phyloP scores from a whole-genome alignment of 2,329 filamentous ascomycete genomes.

The Pezicula carpinea region DNA sequence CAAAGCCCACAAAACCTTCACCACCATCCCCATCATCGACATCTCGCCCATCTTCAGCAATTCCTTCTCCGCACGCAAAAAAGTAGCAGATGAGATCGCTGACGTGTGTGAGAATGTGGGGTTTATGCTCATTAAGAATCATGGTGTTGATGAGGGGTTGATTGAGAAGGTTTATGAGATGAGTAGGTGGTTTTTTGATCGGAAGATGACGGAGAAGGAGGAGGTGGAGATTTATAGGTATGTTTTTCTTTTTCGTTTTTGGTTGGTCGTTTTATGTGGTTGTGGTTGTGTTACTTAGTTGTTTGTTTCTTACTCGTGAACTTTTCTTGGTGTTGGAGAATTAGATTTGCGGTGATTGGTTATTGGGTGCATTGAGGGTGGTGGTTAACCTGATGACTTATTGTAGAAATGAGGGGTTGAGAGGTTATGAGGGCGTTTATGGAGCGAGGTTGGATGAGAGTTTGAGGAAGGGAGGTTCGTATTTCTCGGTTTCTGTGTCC shows the following conservation, averaged over 20 bases:
- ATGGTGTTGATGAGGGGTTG: background rate
- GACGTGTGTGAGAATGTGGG: background rate
- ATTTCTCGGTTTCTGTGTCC: too few relatives aligned
- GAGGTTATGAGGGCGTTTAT: slow-evolving; percentile 12
- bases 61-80: background rate
- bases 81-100: background rate
- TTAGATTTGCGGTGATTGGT: too few relatives aligned
- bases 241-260: too few relatives aligned
- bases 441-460: background rate
- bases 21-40: too few relatives aligned
- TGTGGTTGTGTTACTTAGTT: too few relatives aligned
- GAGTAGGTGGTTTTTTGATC: background rate
- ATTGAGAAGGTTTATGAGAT: background rate
- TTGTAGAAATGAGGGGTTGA: slow-evolving; percentile 1
- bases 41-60: slow-evolving; percentile 3
- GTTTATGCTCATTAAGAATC: background rate
- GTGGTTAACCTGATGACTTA: too few relatives aligned
- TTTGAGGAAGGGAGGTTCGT: background rate
- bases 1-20: background rate
- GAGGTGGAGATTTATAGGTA: slow-evolving; percentile 11
- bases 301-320: too few relatives aligned
- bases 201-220: background rate
- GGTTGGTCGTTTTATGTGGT: too few relatives aligned
- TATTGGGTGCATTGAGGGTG: too few relatives aligned
- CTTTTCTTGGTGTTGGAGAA: too few relatives aligned